These are phyloP conservation scores for Lactuca saligna DNA, from an alignment of 129 eudicot species.

Conservation along the genomic window DNA sequence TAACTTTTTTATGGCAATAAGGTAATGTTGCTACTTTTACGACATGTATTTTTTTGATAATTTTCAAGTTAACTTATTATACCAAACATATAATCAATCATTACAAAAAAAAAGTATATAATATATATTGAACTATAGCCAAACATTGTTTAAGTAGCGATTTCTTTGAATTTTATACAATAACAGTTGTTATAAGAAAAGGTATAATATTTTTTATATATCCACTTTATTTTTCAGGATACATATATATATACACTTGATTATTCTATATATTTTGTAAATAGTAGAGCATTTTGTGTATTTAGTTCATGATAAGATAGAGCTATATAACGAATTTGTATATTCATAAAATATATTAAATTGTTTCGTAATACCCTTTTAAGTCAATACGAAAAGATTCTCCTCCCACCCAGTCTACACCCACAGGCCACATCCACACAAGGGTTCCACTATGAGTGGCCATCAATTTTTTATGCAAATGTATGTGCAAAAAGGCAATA, in stretches of 20 bases:
- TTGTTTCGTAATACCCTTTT: neutral
- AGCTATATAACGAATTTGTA: neutral
- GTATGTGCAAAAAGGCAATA: slow-evolving; percentile 15
- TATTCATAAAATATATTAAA: slow-evolving; percentile 4
- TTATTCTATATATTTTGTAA: neutral
- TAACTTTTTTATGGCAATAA: slow-evolving; percentile 11
- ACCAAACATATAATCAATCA: neutral
- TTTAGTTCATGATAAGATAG: neutral
- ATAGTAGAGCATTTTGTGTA: neutral
- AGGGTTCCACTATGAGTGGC: slow-evolving; percentile 43
- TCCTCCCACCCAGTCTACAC: slow-evolving; percentile 21
- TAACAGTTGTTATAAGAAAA: too few relatives aligned
- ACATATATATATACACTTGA: neutral
- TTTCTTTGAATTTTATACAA: neutral
- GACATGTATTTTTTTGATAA: slow-evolving; percentile 10
- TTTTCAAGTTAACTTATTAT: neutral
- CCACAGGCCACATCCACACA: slow-evolving; percentile 25
- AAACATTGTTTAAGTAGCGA: too few relatives aligned
- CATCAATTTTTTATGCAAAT: slow-evolving; percentile 14
- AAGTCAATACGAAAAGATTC: slow-evolving; percentile 38
- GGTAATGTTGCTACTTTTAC: slow-evolving; percentile 30
- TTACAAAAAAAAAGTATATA: neutral
- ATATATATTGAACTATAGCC: neutral
- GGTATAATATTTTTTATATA: neutral
- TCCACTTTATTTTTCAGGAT: neutral